Evolutionary conservation across 2,329 filamentous ascomycete species (phyloP).

Genomic region (Phoma sp.): DNA sequence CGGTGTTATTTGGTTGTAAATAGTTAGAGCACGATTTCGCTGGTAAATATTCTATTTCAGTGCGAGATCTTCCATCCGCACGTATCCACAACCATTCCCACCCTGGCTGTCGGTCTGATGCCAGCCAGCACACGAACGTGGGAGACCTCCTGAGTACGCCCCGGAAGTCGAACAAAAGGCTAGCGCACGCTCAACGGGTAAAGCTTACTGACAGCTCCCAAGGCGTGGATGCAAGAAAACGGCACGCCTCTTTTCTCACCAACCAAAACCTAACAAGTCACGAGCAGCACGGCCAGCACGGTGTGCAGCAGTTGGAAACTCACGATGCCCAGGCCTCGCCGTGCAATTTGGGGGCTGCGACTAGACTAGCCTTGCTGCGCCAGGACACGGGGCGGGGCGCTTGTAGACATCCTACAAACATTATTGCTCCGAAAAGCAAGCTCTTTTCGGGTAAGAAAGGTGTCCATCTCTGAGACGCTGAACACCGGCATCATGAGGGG

Average conservation of each 20-base stretch:
- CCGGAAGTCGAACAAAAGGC: neutral
- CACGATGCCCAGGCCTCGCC: neutral
- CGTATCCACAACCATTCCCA: too few relatives aligned
- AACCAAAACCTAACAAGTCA: neutral
- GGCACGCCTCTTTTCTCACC: neutral
- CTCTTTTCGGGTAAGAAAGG: neutral
- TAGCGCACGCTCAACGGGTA: neutral
- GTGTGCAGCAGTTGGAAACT: neutral
- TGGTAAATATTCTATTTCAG: neutral
- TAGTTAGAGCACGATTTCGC: slow-evolving; percentile 1
- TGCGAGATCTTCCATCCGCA: neutral
- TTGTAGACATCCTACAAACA: neutral
- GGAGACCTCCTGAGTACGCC: too few relatives aligned
- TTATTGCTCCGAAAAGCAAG: neutral
- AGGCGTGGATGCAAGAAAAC: neutral
- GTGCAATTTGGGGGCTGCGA: slow-evolving; percentile 1
- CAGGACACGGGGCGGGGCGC: neutral
- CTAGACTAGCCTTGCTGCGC: slow-evolving; percentile 3
- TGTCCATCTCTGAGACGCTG: neutral
- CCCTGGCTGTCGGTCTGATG: too few relatives aligned
- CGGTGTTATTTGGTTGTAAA: slow-evolving; percentile 1
- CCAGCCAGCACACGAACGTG: neutral
- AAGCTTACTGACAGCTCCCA: neutral
- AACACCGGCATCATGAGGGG: slow-evolving; percentile 2
- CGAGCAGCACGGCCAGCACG: neutral